Evolutionary conservation across 73 alveolate genomes (phyloP).

Genomic region (Blepharisma japonicum): DNA sequence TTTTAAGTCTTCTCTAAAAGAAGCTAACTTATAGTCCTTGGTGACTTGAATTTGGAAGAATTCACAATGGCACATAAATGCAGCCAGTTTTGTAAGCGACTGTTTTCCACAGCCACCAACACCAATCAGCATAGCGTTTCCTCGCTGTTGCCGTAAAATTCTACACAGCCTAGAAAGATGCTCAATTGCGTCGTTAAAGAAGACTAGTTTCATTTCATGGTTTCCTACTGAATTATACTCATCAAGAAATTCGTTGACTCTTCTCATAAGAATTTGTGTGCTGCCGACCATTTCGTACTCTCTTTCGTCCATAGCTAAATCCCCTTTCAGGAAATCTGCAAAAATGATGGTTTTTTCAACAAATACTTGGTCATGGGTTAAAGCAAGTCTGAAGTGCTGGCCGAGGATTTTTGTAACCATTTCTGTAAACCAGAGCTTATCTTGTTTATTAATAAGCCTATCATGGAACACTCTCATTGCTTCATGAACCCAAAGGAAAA

Average conservation of each 20-base stretch:
- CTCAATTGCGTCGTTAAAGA: slow-evolving; percentile 96
- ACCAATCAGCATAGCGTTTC: slow-evolving; percentile 91
- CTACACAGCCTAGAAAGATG: slow-evolving; percentile 96
- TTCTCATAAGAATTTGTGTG: slow-evolving; percentile 82
- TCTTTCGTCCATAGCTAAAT: slow-evolving; percentile 82
- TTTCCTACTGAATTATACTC: slow-evolving; percentile 92
- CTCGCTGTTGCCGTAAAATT: slow-evolving; percentile 96
- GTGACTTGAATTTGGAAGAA: slow-evolving; percentile 93
- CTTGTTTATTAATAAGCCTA: slow-evolving; percentile 93
- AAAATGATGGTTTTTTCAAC: slow-evolving; percentile 74
- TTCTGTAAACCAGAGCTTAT: slow-evolving; percentile 88
- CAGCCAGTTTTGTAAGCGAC: slow-evolving; percentile 76
- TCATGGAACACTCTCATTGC: slow-evolving; percentile 98
- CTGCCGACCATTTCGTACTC: slow-evolving; percentile 84
- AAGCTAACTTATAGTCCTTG: slow-evolving; percentile 94
- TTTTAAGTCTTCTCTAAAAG: slow-evolving; percentile 98
- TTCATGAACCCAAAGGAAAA: slow-evolving; percentile 98
- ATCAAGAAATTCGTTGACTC: slow-evolving; percentile 90
- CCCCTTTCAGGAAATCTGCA: slow-evolving; percentile 88
- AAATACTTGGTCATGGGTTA: slow-evolving; percentile 84
- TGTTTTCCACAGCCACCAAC: slow-evolving; percentile 94
- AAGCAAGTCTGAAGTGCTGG: slow-evolving; percentile 75
- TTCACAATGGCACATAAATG: slow-evolving; percentile 74
- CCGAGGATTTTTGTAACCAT: slow-evolving; percentile 64
- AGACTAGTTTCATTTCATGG: slow-evolving; percentile 94